These are phyloP conservation scores for Suhomyces kunorum DNA, from an alignment of 1,139 yeast genomes.

Conservation along the genomic window DNA sequence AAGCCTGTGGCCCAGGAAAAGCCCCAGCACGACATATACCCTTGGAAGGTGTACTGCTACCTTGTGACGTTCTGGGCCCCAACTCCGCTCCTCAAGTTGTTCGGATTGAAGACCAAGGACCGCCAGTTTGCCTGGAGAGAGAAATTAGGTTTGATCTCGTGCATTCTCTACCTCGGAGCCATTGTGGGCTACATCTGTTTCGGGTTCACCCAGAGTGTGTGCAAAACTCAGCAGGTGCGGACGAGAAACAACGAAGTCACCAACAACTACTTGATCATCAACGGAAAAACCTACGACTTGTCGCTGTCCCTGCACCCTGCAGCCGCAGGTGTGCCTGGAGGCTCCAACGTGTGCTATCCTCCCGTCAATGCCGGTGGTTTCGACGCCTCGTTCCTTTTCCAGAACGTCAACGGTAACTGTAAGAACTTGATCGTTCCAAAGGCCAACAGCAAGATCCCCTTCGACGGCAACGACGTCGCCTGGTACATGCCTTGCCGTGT, in stretches of 20 bases:
- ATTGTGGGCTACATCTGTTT: slow-evolving; percentile 84
- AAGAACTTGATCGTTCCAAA: slow-evolving; percentile 77
- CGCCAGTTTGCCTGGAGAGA: slow-evolving; percentile 98
- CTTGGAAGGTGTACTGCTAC: slow-evolving; percentile 84
- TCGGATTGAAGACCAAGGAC: slow-evolving; percentile 76
- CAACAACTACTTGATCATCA: slow-evolving; percentile 66
- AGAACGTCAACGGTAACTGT: slow-evolving; percentile 94
- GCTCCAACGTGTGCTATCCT: slow-evolving; percentile 74
- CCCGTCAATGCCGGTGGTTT: slow-evolving; percentile 86
- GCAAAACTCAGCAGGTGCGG: slow-evolving; percentile 51
- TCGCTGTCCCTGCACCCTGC: slow-evolving; percentile 73
- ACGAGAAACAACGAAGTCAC: slow-evolving; percentile 60
- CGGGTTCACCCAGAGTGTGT: slow-evolving; percentile 87
- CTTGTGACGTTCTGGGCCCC: slow-evolving; percentile 92
- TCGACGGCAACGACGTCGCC: slow-evolving; percentile 64
- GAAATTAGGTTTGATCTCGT: slow-evolving; percentile 78
- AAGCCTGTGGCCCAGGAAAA: slow-evolving; percentile 16
- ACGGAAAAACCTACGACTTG: slow-evolving; percentile 79
- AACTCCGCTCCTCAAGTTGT: slow-evolving; percentile 63
- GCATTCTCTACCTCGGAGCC: slow-evolving; percentile 73
- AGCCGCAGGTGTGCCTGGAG: slow-evolving; percentile 72
- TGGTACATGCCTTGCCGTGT: slow-evolving; percentile 96
- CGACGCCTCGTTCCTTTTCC: slow-evolving; percentile 88
- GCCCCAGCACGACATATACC: slow-evolving; percentile 43
- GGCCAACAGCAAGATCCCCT: slow-evolving; percentile 69